phyloP scores from a whole-genome alignment of 768 basidiomycete genomes.

The Russula vinacea region DNA sequence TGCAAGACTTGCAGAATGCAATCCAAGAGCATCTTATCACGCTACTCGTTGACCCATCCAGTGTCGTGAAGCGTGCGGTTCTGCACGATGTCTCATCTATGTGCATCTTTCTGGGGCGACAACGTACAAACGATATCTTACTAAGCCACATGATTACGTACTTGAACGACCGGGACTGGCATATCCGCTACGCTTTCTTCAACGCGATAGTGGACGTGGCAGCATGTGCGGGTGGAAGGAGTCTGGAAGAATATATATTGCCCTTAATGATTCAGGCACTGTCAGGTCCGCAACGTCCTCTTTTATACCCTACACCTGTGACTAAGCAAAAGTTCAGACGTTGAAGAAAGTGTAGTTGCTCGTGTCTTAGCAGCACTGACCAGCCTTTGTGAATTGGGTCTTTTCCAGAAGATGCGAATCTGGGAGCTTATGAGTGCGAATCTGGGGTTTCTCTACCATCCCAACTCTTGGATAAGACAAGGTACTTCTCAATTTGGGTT shows the following conservation, averaged over 20 bases:
- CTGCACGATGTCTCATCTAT: constrained; percentile 82
- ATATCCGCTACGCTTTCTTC: constrained; percentile 86
- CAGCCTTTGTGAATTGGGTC: constrained; percentile 81
- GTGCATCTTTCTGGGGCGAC: constrained; percentile 90
- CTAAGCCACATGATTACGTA: constrained; percentile 85
- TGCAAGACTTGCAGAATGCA: constrained; percentile 79
- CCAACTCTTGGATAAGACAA: constrained; percentile 94
- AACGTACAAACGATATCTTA: constrained; percentile 92
- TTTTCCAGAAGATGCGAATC: constrained; percentile 92
- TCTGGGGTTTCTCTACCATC: constrained; percentile 89
- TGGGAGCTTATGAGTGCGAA: constrained; percentile 94
- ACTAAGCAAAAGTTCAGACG: constrained; percentile 52
- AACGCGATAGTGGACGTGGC: constrained; percentile 95
- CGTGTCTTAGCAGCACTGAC: constrained; percentile 86
- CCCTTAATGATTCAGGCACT: constrained; percentile 95
- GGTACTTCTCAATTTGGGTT: constrained; percentile 43
- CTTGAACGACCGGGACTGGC: constrained; percentile 90
- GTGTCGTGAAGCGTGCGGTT: constrained; percentile 87
- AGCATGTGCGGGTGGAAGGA: constrained; percentile 85
- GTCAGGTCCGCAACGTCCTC: constrained; percentile 54
- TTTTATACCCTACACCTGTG: neutral
- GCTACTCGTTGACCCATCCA: constrained; percentile 84
- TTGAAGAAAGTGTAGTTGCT: constrained; percentile 91
- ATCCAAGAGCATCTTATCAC: constrained; percentile 86
- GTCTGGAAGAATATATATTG: constrained; percentile 94